Conservation (phyloP, 2,329 filamentous ascomycete genomes). For the Beauveria australis region DNA sequence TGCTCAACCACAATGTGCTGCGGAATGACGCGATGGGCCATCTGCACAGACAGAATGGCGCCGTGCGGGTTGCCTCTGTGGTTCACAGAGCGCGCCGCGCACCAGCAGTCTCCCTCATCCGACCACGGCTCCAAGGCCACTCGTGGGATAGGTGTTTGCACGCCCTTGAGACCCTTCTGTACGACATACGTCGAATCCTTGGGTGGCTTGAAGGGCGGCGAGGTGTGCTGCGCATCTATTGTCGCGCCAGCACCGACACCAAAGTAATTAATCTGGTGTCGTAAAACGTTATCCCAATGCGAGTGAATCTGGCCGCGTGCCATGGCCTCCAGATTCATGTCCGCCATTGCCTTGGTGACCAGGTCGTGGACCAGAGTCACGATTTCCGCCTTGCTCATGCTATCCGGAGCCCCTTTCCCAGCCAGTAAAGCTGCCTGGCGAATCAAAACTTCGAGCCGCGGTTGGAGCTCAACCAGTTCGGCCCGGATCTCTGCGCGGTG, state of each 20-base stretch:
- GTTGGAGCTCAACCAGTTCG: slow-evolving; percentile 31
- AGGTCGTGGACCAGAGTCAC: slow-evolving; percentile 30
- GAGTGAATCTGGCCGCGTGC: slow-evolving; percentile 38
- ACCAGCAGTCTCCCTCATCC: slow-evolving; percentile 84
- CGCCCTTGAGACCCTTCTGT: slow-evolving; percentile 17
- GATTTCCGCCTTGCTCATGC: slow-evolving; percentile 34
- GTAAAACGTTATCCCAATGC: slow-evolving; percentile 35
- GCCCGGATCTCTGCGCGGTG: slow-evolving; percentile 31
- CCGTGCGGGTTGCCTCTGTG: slow-evolving; percentile 39
- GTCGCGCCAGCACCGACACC: slow-evolving; percentile 55
- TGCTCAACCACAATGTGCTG: slow-evolving; percentile 67
- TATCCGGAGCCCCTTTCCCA: slow-evolving; percentile 17
- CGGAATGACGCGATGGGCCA: slow-evolving; percentile 51
- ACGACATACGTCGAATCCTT: slow-evolving; percentile 9
- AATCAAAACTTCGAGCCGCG: slow-evolving; percentile 26
- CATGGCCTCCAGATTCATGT: slow-evolving; percentile 38
- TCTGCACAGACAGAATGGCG: slow-evolving; percentile 57
- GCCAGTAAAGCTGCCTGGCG: slow-evolving; percentile 22
- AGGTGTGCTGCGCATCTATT: slow-evolving; percentile 53
- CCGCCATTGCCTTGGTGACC: slow-evolving; percentile 34
- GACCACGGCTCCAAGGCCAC: slow-evolving; percentile 61
- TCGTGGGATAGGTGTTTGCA: slow-evolving; percentile 25
- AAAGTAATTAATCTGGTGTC: slow-evolving; percentile 66
- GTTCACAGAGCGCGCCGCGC: slow-evolving; percentile 43
- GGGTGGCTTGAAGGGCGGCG: slow-evolving; percentile 41